Evolutionary conservation across 2,329 filamentous ascomycete genomes (phyloP).

Genomic region (Pestalotiopsis sp.): DNA sequence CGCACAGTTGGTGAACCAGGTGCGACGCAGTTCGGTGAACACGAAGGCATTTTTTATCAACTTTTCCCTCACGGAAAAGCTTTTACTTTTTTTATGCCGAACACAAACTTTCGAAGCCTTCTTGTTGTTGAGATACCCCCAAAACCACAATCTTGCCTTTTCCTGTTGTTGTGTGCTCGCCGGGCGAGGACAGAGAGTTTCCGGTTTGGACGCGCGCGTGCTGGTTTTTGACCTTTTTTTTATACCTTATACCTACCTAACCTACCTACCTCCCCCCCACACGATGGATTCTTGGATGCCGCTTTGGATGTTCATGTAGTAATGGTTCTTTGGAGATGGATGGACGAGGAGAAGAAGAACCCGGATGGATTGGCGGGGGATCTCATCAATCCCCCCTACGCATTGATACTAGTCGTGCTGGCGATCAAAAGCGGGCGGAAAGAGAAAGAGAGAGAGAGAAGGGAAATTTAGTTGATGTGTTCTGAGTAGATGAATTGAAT

Average conservation of each 20-base stretch:
- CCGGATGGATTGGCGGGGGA: not conserved
- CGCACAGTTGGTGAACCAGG: not conserved
- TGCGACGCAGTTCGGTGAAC: conserved; percentile 10
- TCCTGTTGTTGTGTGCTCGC: conserved; percentile 12
- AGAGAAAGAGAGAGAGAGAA: not conserved
- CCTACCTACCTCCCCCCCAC: not conserved
- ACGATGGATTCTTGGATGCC: not conserved
- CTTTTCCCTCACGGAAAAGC: not conserved
- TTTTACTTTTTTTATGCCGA: not conserved
- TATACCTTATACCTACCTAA: not conserved
- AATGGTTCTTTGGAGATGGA: not conserved
- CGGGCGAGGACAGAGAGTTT: conserved; percentile 5
- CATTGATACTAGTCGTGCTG: conserved; percentile 1
- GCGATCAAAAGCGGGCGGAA: not conserved
- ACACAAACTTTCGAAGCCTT: conserved; percentile 8
- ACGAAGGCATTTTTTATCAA: conserved; percentile 13
- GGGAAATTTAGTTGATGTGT: not conserved
- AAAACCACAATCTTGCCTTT: not conserved
- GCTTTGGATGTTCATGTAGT: not conserved
- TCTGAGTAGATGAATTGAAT: conserved; percentile 11
- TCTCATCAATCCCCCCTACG: not conserved
- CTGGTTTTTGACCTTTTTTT: conserved; percentile 12
- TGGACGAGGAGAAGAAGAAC: not conserved
- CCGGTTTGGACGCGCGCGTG: not conserved
- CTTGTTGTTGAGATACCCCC: conserved; percentile 13